Conservation (phyloP, 305 asterid species). For the Solanum aculeatissimum region DNA sequence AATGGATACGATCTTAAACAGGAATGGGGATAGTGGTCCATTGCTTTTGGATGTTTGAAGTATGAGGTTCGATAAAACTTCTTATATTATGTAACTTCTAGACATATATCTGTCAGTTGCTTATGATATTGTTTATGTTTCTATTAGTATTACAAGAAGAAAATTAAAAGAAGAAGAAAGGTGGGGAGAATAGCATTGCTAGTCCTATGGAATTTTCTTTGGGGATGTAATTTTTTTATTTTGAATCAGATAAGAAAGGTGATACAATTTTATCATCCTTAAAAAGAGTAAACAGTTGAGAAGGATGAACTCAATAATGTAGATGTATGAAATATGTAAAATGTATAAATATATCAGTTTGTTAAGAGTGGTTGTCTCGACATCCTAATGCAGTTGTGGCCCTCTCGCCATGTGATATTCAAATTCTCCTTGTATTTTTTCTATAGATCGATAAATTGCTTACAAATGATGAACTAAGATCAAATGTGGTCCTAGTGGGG, state of each 20-base stretch:
- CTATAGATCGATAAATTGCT: neutral
- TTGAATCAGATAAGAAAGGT: neutral
- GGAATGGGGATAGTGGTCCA: conserved; percentile 87
- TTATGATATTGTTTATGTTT: neutral
- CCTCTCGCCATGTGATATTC: neutral
- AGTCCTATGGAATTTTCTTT: neutral
- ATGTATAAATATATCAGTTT: neutral
- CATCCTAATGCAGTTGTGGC: neutral
- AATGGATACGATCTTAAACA: conserved; percentile 81
- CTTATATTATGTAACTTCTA: neutral
- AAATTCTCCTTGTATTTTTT: neutral
- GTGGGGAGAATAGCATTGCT: neutral
- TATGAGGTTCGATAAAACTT: conserved; percentile 56
- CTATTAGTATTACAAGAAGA: neutral
- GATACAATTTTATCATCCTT: neutral
- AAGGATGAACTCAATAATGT: neutral
- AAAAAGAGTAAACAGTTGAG: neutral
- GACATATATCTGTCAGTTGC: neutral
- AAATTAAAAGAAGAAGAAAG: neutral
- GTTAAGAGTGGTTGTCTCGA: neutral
- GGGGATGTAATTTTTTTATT: neutral
- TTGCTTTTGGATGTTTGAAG: conserved; percentile 94
- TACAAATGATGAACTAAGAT: neutral
- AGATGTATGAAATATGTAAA: neutral
- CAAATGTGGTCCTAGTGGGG: neutral